These are phyloP conservation scores for Moesziomyces globuligerus DNA, from an alignment of 1,284 basidiomycete species.

Conservation along the genomic window DNA sequence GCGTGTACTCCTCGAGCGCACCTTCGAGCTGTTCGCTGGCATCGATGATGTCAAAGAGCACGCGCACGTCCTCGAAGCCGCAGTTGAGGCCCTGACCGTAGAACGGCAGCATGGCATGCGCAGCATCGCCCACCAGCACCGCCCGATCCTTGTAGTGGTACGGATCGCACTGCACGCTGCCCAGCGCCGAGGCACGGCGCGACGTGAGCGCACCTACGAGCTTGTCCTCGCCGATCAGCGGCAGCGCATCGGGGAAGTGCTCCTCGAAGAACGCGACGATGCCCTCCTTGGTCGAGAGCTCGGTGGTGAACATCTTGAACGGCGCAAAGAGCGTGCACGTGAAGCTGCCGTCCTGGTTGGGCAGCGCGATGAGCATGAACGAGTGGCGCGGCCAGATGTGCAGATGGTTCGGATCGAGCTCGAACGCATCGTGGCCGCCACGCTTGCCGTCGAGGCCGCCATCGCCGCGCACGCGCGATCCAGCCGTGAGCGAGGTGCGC, in stretches of 20 bases:
- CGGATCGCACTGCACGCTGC: slow-evolving; percentile 88
- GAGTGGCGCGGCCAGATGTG: slow-evolving; percentile 99
- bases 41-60: slow-evolving; percentile 81
- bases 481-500: slow-evolving; percentile 71
- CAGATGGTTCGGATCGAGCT: slow-evolving; percentile 91
- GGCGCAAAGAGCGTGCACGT: slow-evolving; percentile 88
- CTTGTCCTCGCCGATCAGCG: slow-evolving; percentile 81
- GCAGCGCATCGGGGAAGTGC: slow-evolving; percentile 87
- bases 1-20: slow-evolving; percentile 81
- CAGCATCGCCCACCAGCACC: slow-evolving; percentile 90
- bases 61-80: slow-evolving; percentile 94
- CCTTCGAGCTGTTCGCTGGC: slow-evolving; percentile 70
- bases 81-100: slow-evolving; percentile 97
- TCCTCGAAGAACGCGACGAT: slow-evolving; percentile 81
- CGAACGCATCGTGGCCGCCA: slow-evolving; percentile 71
- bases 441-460: slow-evolving; percentile 22
- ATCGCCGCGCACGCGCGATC: slow-evolving; percentile 71
- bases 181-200: slow-evolving; percentile 87
- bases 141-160: slow-evolving; percentile 90
- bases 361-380: slow-evolving; percentile 98
- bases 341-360: slow-evolving; percentile 73
- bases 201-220: slow-evolving; percentile 80
- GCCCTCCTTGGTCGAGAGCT: slow-evolving; percentile 63
- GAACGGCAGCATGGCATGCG: slow-evolving; percentile 97
- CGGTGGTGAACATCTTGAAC: slow-evolving; percentile 76